Base-by-base conservation (phyloP, 108 stramenopile genomes). In the Fistulifera solaris region DNA sequence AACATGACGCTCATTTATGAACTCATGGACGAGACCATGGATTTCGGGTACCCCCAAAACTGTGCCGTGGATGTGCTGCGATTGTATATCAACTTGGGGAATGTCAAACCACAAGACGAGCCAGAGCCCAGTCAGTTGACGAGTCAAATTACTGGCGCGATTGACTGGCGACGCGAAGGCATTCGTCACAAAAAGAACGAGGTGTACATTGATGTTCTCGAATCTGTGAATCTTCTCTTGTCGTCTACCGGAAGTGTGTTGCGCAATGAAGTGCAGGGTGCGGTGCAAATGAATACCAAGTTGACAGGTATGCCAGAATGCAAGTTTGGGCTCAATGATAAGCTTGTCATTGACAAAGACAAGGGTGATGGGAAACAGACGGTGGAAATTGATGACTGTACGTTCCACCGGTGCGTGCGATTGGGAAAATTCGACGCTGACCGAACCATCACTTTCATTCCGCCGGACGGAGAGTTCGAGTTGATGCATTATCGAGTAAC, bases 381-480 rank as follows among this genome's bases (percentile, higher is more conserved):
- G 16, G 98, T 99, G 1, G 98, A 96, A 61, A 91, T 99, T 63
- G 97, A 96, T 66, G 97, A 99, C 62, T 98, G 96, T 72, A 96
- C 94, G 17, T 99, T 99, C 65, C 99, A 99, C 71, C 76, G 97
- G 47, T 97, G 96, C 66, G 94, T 97, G 4, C 75, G 89, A 52
- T 76, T 96, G n/a, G 94, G 97, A 39, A 95, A 96, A 65, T 99
- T 98, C 70, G 99, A 99, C 73, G 88, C 97, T 26, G 99, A 99
- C 66, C 84, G 99, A 40, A 97, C 99, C 42, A 98, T 99, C 65
- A 99, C 99, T 57, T 99, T 99, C 63, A 96, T 97, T 54, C 99
- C 99, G 11, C 99, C 99, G 0, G 99, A 99, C 67, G 99, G 99
- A 24, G 99, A 99, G 76, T 99, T 97, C 66, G 97, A 99, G 69